phyloP scores from a whole-genome alignment of 345 rosid genomes.

The Balakata baccata region DNA sequence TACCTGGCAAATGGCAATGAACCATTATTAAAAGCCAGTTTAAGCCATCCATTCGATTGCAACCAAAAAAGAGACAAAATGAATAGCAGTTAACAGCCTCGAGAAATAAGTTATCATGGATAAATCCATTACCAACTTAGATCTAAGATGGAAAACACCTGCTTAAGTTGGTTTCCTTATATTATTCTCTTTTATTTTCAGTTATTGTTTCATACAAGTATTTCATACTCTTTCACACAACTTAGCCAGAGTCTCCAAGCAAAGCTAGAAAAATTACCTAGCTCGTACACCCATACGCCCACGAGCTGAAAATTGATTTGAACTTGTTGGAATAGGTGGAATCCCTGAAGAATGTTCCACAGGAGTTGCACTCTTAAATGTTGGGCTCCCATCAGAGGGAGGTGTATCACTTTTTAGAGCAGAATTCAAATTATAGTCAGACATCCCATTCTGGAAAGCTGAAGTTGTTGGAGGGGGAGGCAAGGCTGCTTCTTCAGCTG shows the following conservation, averaged over 20 bases:
- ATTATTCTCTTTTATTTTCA: background rate
- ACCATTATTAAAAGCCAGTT: background rate
- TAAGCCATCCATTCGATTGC: background rate
- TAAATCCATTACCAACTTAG: background rate
- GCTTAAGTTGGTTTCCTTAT: background rate
- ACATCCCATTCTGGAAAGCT: constrained; percentile 58
- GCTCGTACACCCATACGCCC: constrained; percentile 83
- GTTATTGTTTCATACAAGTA: background rate
- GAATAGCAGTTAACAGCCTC: background rate
- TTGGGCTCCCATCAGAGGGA: constrained; percentile 50
- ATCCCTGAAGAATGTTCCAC: constrained; percentile 60
- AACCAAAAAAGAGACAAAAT: background rate
- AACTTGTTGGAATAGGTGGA: constrained; percentile 72
- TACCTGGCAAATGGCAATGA: constrained; percentile 43
- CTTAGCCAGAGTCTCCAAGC: no score
- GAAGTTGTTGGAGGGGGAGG: constrained; percentile 86
- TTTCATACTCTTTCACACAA: background rate
- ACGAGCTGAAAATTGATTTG: constrained; percentile 90
- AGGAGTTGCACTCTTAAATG: constrained; percentile 40
- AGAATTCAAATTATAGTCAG: constrained; percentile 62
- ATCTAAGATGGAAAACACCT: no score
- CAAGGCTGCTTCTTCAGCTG: constrained; percentile 73
- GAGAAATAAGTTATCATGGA: background rate
- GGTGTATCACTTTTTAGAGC: constrained; percentile 51
- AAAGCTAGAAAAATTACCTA: constrained; percentile 46